phyloP scores from a whole-genome alignment of 768 basidiomycete genomes.

The Sarcodon aspratus region DNA sequence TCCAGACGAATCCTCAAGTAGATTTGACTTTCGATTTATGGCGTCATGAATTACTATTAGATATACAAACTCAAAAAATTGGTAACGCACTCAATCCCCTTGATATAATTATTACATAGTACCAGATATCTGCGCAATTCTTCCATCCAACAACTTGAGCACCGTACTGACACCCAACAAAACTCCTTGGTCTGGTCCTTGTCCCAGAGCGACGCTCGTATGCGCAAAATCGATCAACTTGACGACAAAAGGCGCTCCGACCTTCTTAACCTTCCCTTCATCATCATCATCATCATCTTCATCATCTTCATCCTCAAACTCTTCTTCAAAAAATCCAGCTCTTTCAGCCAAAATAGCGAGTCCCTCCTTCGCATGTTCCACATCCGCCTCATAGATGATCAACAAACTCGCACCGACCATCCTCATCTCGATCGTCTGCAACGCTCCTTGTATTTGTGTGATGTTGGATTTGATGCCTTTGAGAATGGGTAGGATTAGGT shows the following conservation, averaged over 20 bases:
- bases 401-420: conserved; percentile 80
- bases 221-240: conserved; percentile 96
- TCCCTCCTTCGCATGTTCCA: conserved; percentile 23
- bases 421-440: conserved; percentile 51
- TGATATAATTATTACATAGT: no score
- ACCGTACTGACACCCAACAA: conserved; percentile 63
- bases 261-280: conserved; percentile 14
- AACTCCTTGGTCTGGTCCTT: conserved; percentile 74
- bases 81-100: no score
- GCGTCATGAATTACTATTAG: no score
- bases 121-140: conserved; percentile 31
- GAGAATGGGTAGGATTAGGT: conserved; percentile 47
- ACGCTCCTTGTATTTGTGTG: conserved; percentile 33
- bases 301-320: conserved; percentile 21
- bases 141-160: conserved; percentile 44
- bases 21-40: no score
- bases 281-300: conserved; percentile 11
- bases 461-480: conserved; percentile 40
- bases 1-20: no score
- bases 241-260: conserved; percentile 44
- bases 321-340: conserved; percentile 25
- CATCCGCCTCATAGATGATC: conserved; percentile 68
- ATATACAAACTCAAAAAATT: no score
- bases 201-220: conserved; percentile 50
- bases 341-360: conserved; percentile 25